Base-by-base conservation (phyloP, 345 rosid species). In the Aurinia saxatilis region DNA sequence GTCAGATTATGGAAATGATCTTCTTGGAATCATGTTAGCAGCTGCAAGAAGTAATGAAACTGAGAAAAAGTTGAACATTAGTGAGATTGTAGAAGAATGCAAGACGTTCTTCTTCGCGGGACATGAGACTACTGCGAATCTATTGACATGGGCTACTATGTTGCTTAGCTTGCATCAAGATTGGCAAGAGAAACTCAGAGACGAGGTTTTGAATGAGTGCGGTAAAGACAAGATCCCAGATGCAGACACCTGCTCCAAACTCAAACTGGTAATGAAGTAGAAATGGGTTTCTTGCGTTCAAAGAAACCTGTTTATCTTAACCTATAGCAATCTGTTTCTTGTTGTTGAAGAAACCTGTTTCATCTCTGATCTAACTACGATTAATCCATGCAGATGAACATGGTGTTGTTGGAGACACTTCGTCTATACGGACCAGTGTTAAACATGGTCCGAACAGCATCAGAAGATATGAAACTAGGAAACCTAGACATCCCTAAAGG, bases 181-280 rank as follows among this genome's bases (percentile, higher is more conserved):
- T 7, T 85, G 92, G 96, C 90, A 81, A 42, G 72, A 66, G 27
- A 83, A 70, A 50, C 80, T 83, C 34, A 79, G 90, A 39, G 76
- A 73, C 50, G 87, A 80, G 48, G 78, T 81, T 14, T 7, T 72
- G 14, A 78, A 12, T 0, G 82, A 78, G 25, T 83, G 83, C 7
- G 69, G 78, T 8, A 7, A 59, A 50, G 73, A 57, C 42, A 61
- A 52, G 48, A 60, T 44, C 38, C 87, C 83, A 15, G 78, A 76
- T 41, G 46, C 80, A 34, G 77, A 74, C 12, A 68, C 60, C 47
- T 67, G 78, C 15, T 12, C 81, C 37, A 72, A 76, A 65, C 55
- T 87, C 25, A 83, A 69, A 60, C 46, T 69, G 55, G 67, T 60
- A 61, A 34, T 29, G 25, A 54, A 25, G 15, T 2, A 13, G 6